Percentiles rank a stretch among this genome's conserved stretches.
phyloP scores from a whole-genome alignment of 1,139 yeast species.

The Zygotorulaspora mrakii region DNA sequence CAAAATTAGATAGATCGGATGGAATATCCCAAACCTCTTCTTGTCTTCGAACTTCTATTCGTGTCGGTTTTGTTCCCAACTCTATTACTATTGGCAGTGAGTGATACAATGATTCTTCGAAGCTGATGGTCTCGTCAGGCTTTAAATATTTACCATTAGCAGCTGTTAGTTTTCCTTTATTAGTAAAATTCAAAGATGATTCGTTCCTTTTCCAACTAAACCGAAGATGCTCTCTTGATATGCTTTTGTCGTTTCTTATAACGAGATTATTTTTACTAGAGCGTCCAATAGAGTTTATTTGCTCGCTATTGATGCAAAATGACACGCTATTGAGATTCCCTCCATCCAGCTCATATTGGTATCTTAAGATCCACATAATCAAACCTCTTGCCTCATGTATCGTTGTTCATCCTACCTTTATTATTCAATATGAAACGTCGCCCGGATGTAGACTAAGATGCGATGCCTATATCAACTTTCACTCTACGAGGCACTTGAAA shows the following conservation, averaged over 20 bases:
- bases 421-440: not conserved
- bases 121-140: conserved; percentile 17
- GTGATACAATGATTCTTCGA: conserved; percentile 6
- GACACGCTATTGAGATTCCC: conserved; percentile 19
- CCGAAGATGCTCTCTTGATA: conserved; percentile 32
- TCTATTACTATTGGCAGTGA: conserved; percentile 10
- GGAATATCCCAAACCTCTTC: conserved; percentile 18
- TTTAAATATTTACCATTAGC: conserved; percentile 20
- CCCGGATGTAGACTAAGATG: no score
- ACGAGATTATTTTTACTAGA: conserved; percentile 30
- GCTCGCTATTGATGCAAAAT: conserved; percentile 18
- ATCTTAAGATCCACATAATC: conserved; percentile 32
- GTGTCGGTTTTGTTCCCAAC: conserved; percentile 30
- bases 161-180: conserved; percentile 31
- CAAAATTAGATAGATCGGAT: not conserved
- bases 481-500: no score
- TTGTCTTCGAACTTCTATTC: conserved; percentile 17
- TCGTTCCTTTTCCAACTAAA: conserved; percentile 18
- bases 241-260: conserved; percentile 34
- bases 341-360: conserved; percentile 22
- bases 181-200: conserved; percentile 14
- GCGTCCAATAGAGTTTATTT: conserved; percentile 29
- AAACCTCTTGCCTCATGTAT: not conserved
- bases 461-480: no score
- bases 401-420: not conserved